A percentile compares a stretch with the other conserved stretches of the same genome.
These are phyloP conservation scores for Amorphotheca resinae DNA, from an alignment of 495 filamentous ascomycete genomes.

Conservation along the genomic window DNA sequence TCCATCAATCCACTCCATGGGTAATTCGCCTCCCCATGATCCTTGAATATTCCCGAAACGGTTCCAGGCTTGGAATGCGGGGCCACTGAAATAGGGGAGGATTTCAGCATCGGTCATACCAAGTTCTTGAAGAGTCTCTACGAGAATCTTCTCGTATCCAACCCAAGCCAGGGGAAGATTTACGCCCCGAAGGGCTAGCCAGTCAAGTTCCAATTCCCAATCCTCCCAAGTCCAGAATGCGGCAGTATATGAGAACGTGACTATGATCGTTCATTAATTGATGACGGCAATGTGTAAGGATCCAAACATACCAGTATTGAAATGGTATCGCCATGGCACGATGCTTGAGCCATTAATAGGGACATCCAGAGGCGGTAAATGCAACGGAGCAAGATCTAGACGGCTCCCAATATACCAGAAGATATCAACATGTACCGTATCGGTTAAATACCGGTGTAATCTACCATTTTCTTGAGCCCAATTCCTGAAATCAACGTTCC, in stretches of 20 bases:
- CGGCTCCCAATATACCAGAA: constrained; percentile 36
- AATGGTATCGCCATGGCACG: constrained; percentile 43
- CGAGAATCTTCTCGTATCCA: constrained; percentile 37
- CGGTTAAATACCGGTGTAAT: constrained; percentile 36
- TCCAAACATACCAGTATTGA: constrained; percentile 29
- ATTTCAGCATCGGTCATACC: constrained; percentile 35
- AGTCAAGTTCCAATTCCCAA: constrained; percentile 42
- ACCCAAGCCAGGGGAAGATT: constrained; percentile 43
- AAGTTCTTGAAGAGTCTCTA: constrained; percentile 36
- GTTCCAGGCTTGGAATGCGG: constrained; percentile 45
- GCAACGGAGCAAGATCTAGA: constrained; percentile 21
- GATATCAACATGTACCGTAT: constrained; percentile 36
- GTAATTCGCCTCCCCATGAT: constrained; percentile 33
- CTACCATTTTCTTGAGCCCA: constrained; percentile 14
- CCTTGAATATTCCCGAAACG: constrained; percentile 44
- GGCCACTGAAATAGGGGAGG: constrained; percentile 33
- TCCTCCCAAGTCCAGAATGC: constrained; percentile 44
- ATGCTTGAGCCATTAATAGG: constrained; percentile 25
- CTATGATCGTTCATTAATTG: constrained; percentile 20
- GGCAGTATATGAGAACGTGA: constrained; percentile 42
- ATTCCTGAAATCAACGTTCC: background rate
- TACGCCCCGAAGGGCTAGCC: constrained; percentile 39
- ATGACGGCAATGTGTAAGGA: background rate
- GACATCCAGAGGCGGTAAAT: constrained; percentile 21
- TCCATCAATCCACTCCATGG: constrained; percentile 31